Conservation (phyloP, 1,284 basidiomycete genomes). For the Mycena sp. region DNA sequence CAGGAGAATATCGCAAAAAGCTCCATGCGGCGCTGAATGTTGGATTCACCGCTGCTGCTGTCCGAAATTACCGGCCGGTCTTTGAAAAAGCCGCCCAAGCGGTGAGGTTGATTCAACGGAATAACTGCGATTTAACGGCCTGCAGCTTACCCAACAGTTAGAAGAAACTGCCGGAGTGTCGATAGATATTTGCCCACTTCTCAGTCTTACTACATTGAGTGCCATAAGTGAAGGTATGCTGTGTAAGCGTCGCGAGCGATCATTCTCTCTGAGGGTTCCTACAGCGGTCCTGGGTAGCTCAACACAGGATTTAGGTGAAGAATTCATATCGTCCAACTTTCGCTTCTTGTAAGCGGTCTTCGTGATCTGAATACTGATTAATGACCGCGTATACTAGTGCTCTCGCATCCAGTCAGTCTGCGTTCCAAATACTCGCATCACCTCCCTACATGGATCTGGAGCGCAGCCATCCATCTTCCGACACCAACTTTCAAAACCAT, state of each 20-base stretch:
- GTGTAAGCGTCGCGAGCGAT: not conserved
- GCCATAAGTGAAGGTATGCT: conserved; percentile 9
- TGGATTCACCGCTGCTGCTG: too few relatives aligned
- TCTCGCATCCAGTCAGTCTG: not conserved
- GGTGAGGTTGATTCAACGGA: too few relatives aligned
- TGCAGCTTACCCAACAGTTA: too few relatives aligned
- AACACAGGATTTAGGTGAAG: not conserved
- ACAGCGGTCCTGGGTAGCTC: conserved; percentile 8
- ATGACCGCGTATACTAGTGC: not conserved
- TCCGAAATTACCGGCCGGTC: too few relatives aligned
- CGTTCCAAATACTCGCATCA: not conserved
- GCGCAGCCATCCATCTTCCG: not conserved
- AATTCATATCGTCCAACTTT: not conserved
- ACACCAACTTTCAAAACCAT: not conserved
- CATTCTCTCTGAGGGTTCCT: not conserved
- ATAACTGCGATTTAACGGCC: too few relatives aligned
- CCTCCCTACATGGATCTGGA: not conserved
- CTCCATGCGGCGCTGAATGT: too few relatives aligned
- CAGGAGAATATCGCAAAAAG: too few relatives aligned
- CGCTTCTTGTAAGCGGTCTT: not conserved
- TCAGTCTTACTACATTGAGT: not conserved
- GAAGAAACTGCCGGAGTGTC: too few relatives aligned
- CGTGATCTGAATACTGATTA: not conserved
- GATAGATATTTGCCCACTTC: not conserved
- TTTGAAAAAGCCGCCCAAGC: too few relatives aligned